A percentile compares a stretch with the other conserved stretches of the same genome.
These are phyloP conservation scores for Penicillium argentinense DNA, from an alignment of 495 filamentous ascomycete species.

Conservation along the genomic window DNA sequence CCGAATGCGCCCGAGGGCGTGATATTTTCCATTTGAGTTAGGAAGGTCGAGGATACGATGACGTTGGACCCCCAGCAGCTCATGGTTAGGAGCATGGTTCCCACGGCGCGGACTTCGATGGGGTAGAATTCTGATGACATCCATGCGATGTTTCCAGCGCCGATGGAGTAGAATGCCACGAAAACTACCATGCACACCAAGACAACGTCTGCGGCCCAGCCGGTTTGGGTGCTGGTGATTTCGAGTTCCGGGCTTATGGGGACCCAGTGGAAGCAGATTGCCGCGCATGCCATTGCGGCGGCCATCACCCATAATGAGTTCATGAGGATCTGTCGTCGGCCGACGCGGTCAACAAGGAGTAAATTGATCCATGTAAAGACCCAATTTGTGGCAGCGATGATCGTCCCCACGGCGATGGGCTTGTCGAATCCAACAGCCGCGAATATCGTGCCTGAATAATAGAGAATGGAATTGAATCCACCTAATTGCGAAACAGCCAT, in stretches of 20 bases:
- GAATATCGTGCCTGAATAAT: slow-evolving; percentile 52
- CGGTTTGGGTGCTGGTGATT: slow-evolving; percentile 22
- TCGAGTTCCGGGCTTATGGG: slow-evolving; percentile 42
- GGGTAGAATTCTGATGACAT: slow-evolving; percentile 46
- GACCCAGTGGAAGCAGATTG: slow-evolving; percentile 50
- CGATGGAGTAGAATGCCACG: slow-evolving; percentile 41
- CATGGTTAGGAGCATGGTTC: slow-evolving; percentile 47
- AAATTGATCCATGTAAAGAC: slow-evolving; percentile 50
- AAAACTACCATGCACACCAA: slow-evolving; percentile 43
- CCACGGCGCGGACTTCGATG: slow-evolving; percentile 46
- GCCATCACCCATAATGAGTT: slow-evolving; percentile 43
- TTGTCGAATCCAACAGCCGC: slow-evolving; percentile 51
- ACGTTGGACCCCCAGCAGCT: slow-evolving; percentile 49
- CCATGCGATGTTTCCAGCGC: slow-evolving; percentile 48
- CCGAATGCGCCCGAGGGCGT: slow-evolving; percentile 48
- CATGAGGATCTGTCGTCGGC: slow-evolving; percentile 45
- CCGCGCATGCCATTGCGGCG: slow-evolving; percentile 37
- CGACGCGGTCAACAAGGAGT: slow-evolving; percentile 43
- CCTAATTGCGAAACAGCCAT: slow-evolving; percentile 35
- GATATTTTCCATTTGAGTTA: slow-evolving; percentile 44
- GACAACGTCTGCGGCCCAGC: slow-evolving; percentile 39
- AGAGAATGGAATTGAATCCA: slow-evolving; percentile 49
- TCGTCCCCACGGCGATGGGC: slow-evolving; percentile 46
- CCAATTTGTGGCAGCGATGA: slow-evolving; percentile 53
- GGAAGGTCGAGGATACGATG: slow-evolving; percentile 48